These are phyloP conservation scores for Rhodotorula sp. DNA, from an alignment of 1,284 basidiomycete genomes.

Conservation along the genomic window DNA sequence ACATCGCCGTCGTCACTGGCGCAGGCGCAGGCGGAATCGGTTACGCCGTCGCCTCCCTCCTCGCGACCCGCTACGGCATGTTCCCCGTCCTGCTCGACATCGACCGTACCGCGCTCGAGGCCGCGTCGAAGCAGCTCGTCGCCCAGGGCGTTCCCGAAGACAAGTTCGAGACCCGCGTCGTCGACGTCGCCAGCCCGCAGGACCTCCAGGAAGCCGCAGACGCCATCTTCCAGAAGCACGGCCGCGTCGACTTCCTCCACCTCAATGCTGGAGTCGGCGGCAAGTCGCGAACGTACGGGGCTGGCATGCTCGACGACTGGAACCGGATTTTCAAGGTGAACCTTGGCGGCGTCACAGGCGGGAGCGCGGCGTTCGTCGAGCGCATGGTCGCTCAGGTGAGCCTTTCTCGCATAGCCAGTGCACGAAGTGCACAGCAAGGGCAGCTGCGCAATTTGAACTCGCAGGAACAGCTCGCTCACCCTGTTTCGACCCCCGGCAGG, in stretches of 20 bases:
- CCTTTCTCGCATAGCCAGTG: neutral
- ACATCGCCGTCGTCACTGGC: conserved; percentile 40
- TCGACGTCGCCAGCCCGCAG: conserved; percentile 34
- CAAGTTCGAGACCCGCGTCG: conserved; percentile 21
- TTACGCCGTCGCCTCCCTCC: conserved; percentile 28
- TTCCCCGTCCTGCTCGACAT: conserved; percentile 41
- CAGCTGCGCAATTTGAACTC: too few relatives aligned
- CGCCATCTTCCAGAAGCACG: conserved; percentile 27
- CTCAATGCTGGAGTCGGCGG: conserved; percentile 41
- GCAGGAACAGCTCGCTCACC: neutral
- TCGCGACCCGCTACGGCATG: conserved; percentile 26
- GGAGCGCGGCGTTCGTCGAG: conserved; percentile 42
- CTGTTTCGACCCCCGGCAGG: neutral
- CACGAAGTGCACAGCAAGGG: too few relatives aligned
- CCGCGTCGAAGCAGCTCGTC: conserved; percentile 8
- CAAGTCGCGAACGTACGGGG: conserved; percentile 25
- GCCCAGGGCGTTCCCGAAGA: conserved; percentile 21
- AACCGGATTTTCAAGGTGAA: conserved; percentile 40
- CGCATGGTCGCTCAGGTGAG: conserved; percentile 39
- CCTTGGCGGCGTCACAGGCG: conserved; percentile 44
- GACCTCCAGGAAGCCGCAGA: conserved; percentile 35
- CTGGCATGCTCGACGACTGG: conserved; percentile 36
- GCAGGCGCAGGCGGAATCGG: conserved; percentile 44
- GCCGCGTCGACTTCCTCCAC: conserved; percentile 41
- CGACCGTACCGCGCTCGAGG: conserved; percentile 15